Evolutionary conservation across 306 rosid species (phyloP), one percentile per base, ranked within the genome.

Genomic region (Betula pendula): DNA sequence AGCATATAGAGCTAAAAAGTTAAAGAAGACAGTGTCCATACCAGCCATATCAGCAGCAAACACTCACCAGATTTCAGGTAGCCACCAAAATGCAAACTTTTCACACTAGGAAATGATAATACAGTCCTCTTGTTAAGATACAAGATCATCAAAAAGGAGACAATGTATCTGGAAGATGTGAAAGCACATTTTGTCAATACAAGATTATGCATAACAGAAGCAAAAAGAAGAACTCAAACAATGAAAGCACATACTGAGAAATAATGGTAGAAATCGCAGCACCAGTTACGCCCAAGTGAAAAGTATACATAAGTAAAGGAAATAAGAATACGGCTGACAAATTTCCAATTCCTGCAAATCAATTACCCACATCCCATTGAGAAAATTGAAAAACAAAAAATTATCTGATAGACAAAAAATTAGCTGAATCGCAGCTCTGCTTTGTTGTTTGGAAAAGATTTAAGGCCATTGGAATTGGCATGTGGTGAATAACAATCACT

Each of bases 211-310:
- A 75, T 53, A 47, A 78, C 48, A 80, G 51, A 40, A 51, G 53
- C 69, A 72, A 77, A 42, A 80, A 69, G 73, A 80, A 67, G 48
- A 71, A 9, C 20, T 29, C 10, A 51, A 58, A 79, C 14, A 65
- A 45, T 65, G 13, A 63, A 81, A 81, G 74, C 48, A 83, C 97
- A 67, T 91, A 95, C 99, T 95, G 99, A 67, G 98, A 95, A 70
- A 92, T 74, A 83, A 95, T 94, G 7, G 96, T 88, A 53, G 99
- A 92, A 70, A 92, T 80, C 82, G 96, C 97, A 40, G 99, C 99
- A 66, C 99, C 99, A 75, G 85, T 87, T 74, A 82, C 89, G 43
- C 99, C 97, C 97, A 90, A 78, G 76, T 76, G 76, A 72, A 90
- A 84, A 84, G 73, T 81, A 84, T 92, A 86, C 84, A 95, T 95